These are phyloP conservation scores for Baorangia bicolor DNA, from an alignment of 768 basidiomycete species.

Conservation along the genomic window DNA sequence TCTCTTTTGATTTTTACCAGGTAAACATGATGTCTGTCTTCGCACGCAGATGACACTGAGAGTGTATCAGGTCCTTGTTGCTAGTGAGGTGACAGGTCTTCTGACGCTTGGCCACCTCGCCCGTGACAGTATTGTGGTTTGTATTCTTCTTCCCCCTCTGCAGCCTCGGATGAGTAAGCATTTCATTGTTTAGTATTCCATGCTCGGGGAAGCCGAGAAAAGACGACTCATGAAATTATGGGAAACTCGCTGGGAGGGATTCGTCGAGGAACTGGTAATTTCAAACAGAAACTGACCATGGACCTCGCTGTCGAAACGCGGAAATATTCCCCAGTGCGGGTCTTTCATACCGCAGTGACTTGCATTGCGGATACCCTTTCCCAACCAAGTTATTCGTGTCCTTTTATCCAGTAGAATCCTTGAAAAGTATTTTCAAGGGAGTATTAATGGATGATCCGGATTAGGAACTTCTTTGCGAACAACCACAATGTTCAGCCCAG, in stretches of 20 bases:
- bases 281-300: not conserved
- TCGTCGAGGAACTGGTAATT: constrained; percentile 38
- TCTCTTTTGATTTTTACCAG: constrained; percentile 80
- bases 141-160: not conserved
- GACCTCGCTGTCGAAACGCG: too few species aligned
- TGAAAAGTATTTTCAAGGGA: not conserved
- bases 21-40: constrained; percentile 31
- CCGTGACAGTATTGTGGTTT: constrained; percentile 62
- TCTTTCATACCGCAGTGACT: not conserved
- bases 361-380: not conserved
- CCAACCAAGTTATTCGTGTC: not conserved
- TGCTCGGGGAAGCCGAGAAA: constrained; percentile 48
- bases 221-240: constrained; percentile 40
- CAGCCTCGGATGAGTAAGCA: not conserved
- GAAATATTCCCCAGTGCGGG: too few species aligned
- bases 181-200: constrained; percentile 46
- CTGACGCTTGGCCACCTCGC: constrained; percentile 61
- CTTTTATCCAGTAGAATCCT: not conserved
- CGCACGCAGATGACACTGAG: not conserved
- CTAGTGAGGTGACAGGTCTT: constrained; percentile 66
- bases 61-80: constrained; percentile 53
- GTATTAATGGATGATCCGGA: not conserved
- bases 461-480: not conserved
- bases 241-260: constrained; percentile 49
- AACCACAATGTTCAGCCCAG: constrained; percentile 5